Percentiles rank a stretch among this genome's conserved stretches.
Conservation (phyloP, 805 yeast species). For the Spathaspora gorwiae region DNA sequence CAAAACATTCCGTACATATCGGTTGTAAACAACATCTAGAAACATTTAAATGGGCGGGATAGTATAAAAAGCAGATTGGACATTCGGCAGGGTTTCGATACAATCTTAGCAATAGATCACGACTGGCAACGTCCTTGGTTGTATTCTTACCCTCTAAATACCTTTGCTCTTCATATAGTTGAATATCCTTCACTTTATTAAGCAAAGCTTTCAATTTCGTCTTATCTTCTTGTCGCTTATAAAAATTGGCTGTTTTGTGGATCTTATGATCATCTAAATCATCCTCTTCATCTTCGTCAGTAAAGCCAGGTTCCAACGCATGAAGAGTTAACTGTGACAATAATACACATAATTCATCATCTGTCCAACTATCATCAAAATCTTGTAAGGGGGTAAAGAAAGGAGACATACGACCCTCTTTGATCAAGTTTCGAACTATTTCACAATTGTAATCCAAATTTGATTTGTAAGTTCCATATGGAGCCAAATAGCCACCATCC, state of each 20-base stretch:
- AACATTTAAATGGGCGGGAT: conserved; percentile 70
- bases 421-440: conserved; percentile 66
- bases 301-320: conserved; percentile 45
- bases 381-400: conserved; percentile 88
- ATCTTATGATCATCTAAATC: conserved; percentile 60
- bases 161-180: conserved; percentile 32
- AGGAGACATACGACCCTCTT: conserved; percentile 75
- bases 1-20: conserved; percentile 94
- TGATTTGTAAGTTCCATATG: conserved; percentile 81
- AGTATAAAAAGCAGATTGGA: conserved; percentile 88
- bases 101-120: conserved; percentile 49
- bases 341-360: conserved; percentile 52
- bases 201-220: conserved; percentile 38
- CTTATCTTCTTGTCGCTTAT: conserved; percentile 49
- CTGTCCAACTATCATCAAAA: conserved; percentile 66
- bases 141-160: conserved; percentile 23
- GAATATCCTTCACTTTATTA: conserved; percentile 22
- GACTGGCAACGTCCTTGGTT: conserved; percentile 30
- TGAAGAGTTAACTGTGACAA: conserved; percentile 53
- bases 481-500: conserved; percentile 93
- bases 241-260: conserved; percentile 43
- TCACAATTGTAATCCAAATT: conserved; percentile 70
- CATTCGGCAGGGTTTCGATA: conserved; percentile 77
- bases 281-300: conserved; percentile 54
- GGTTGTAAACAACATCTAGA: conserved; percentile 91